These are phyloP conservation scores for Phytophthora fragariaefolia DNA, from an alignment of 352 stramenopile species.

Conservation along the genomic window DNA sequence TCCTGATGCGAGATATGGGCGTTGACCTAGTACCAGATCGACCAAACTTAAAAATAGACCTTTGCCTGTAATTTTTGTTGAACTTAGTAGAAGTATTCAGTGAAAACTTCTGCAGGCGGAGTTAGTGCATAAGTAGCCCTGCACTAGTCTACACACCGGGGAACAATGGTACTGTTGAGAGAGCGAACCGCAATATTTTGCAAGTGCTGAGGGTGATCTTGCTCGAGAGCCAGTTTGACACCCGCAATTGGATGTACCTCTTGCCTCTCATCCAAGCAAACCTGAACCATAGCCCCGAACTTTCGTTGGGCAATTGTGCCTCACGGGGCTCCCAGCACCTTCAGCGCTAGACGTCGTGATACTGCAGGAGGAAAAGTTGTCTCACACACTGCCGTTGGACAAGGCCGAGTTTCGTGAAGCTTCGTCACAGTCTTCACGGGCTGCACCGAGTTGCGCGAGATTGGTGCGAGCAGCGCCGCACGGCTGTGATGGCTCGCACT, in stretches of 20 bases:
- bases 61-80: no score
- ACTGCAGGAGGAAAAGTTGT: neutral
- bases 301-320: no score
- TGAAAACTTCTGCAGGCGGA: no score
- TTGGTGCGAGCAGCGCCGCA: neutral
- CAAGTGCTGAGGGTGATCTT: constrained; percentile 13
- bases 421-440: neutral
- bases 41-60: no score
- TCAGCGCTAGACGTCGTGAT: neutral
- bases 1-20: no score
- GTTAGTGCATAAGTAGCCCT: no score
- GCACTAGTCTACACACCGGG: constrained; percentile 6
- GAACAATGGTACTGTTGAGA: no score
- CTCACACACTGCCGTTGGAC: neutral
- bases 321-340: neutral
- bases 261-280: neutral
- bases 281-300: neutral
- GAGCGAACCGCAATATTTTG: constrained; percentile 10
- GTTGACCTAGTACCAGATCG: no score
- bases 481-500: neutral
- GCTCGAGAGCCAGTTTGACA: constrained; percentile 11
- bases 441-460: neutral
- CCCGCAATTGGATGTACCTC: constrained; percentile 19
- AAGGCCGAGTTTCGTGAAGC: neutral
- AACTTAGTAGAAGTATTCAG: no score